Evolutionary conservation across 2,329 filamentous ascomycete genomes (phyloP).

Genomic region (Cladosporium halotolerans): DNA sequence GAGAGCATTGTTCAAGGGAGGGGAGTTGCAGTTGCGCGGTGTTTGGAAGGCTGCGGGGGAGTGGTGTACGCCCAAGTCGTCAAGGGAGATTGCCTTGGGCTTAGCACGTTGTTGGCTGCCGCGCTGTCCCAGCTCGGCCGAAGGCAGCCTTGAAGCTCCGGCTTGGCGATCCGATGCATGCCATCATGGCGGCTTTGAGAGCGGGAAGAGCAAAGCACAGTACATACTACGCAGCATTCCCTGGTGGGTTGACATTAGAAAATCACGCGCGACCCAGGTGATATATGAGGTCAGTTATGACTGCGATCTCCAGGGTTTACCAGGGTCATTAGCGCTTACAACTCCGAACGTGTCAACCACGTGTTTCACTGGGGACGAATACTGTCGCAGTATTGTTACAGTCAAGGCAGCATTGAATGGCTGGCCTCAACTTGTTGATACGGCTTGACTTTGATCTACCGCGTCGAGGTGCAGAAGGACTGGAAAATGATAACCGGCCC

Average conservation of each 20-base stretch:
- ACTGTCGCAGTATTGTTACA: conserved; percentile 28
- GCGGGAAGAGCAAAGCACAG: too few species aligned
- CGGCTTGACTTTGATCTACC: conserved; percentile 20
- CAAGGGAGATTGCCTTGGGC: conserved; percentile 2
- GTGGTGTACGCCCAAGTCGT: neutral
- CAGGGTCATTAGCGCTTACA: too few species aligned
- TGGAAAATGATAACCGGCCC: conserved; percentile 17
- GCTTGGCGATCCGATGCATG: too few species aligned
- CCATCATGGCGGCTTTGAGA: too few species aligned
- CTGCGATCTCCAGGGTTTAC: too few species aligned
- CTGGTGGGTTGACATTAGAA: too few species aligned
- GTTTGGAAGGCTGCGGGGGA: conserved; percentile 6
- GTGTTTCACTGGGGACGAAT: neutral
- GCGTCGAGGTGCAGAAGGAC: conserved; percentile 22
- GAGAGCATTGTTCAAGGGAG: conserved; percentile 3
- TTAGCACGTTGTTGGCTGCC: neutral
- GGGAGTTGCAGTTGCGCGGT: neutral
- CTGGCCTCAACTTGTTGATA: conserved; percentile 29
- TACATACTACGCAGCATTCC: too few species aligned
- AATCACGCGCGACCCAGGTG: too few species aligned
- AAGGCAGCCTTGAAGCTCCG: too few species aligned
- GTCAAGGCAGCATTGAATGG: conserved; percentile 22
- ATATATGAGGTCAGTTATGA: too few species aligned
- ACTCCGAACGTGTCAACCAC: too few species aligned
- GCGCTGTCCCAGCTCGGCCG: too few species aligned